Percentiles rank a stretch among this genome's conserved stretches.
These are phyloP conservation scores for Candida boidinii DNA, from an alignment of 805 yeast genomes.

Conservation along the genomic window DNA sequence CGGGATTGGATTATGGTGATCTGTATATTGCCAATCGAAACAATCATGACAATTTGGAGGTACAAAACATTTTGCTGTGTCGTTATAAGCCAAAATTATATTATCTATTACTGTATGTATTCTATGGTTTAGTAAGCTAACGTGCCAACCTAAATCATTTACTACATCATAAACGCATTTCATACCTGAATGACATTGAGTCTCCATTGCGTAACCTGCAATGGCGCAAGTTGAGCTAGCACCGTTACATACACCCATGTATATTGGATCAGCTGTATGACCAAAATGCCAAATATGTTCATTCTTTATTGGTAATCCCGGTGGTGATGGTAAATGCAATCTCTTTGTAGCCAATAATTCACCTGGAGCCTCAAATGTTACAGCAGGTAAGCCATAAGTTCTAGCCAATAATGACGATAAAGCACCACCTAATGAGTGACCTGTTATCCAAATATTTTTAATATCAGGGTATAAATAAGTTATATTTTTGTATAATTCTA, in stretches of 20 bases:
- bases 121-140: conserved; percentile 79
- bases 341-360: conserved; percentile 77
- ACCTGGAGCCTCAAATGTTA: conserved; percentile 90
- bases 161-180: conserved; percentile 87
- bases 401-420: conserved; percentile 74
- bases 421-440: conserved; percentile 93
- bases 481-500: conserved; percentile 72
- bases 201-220: conserved; percentile 96
- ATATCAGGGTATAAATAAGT: conserved; percentile 53
- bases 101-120: conserved; percentile 87
- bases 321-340: conserved; percentile 87
- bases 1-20: conserved; percentile 30
- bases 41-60: conserved; percentile 89
- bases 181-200: conserved; percentile 87
- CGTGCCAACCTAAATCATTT: conserved; percentile 84
- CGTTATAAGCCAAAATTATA: conserved; percentile 61
- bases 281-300: conserved; percentile 95
- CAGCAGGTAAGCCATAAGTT: conserved; percentile 84
- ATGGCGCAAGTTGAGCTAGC: conserved; percentile 81
- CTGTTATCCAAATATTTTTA: conserved; percentile 83
- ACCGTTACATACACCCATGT: conserved; percentile 94
- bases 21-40: conserved; percentile 75
- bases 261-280: conserved; percentile 94
- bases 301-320: conserved; percentile 68
- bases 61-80: conserved; percentile 62